Percentiles rank a stretch among this genome's conserved stretches.
These are phyloP conservation scores for Aquilaria yunnanensis DNA, from an alignment of 345 rosid genomes.

Conservation along the genomic window DNA sequence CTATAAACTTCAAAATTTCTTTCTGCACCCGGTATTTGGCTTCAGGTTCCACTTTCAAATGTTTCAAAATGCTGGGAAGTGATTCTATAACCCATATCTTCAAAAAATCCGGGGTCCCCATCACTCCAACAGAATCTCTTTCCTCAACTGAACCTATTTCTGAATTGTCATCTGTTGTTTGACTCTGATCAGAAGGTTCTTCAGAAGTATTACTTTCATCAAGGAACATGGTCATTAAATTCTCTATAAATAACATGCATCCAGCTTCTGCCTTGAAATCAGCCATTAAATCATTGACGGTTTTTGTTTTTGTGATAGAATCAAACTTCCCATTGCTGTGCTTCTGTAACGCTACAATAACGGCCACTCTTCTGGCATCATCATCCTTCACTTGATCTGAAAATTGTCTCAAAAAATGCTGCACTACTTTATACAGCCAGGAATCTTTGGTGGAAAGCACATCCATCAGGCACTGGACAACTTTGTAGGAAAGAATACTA, in stretches of 20 bases:
- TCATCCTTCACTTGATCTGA: conserved; percentile 69
- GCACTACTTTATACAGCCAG: conserved; percentile 82
- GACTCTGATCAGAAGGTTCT: conserved; percentile 97
- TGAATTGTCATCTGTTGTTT: conserved; percentile 96
- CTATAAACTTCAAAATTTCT: conserved; percentile 82
- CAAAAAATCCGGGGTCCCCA: conserved; percentile 60
- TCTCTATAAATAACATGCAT: conserved; percentile 73
- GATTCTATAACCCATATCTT: conserved; percentile 92
- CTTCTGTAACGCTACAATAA: conserved; percentile 75
- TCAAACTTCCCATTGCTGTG: conserved; percentile 93
- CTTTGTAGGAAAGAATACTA: conserved; percentile 56
- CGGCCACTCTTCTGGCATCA: conserved; percentile 76
- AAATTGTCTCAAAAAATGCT: conserved; percentile 67
- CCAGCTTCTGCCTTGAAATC: conserved; percentile 81
- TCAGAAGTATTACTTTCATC: conserved; percentile 72
- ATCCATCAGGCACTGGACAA: conserved; percentile 90
- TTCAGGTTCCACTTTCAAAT: conserved; percentile 62
- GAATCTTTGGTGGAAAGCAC: conserved; percentile 83
- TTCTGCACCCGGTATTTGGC: conserved; percentile 68
- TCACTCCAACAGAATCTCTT: conserved; percentile 50
- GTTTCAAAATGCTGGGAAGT: conserved; percentile 65
- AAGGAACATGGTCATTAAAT: conserved; percentile 68
- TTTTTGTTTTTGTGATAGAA: conserved; percentile 56
- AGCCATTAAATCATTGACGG: conserved; percentile 70
- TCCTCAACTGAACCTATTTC: conserved; percentile 81